Percentiles rank a stretch among this genome's conserved stretches.
phyloP scores from a whole-genome alignment of 2,329 filamentous ascomycete genomes.

The Penicillium sp. region DNA sequence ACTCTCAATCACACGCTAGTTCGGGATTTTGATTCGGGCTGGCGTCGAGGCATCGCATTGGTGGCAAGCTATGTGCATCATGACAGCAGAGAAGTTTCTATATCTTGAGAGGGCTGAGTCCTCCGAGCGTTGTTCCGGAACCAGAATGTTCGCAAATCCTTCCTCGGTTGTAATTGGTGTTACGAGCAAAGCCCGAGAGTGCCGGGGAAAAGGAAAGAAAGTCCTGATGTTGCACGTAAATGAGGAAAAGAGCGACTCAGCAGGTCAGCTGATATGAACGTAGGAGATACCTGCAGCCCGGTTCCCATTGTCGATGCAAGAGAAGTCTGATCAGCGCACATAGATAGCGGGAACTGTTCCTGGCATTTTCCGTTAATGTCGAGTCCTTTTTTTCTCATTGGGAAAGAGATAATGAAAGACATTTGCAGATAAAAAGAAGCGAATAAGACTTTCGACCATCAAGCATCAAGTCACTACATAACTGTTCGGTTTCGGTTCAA shows the following conservation, averaged over 20 bases:
- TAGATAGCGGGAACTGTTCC: not conserved
- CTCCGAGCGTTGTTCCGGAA: conserved; percentile 3
- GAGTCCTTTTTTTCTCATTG: not conserved
- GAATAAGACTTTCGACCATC: not conserved
- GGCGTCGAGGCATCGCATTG: conserved; percentile 15
- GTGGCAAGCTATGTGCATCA: conserved; percentile 10
- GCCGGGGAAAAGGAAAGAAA: not conserved
- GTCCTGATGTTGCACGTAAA: not conserved
- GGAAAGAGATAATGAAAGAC: not conserved
- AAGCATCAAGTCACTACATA: not conserved
- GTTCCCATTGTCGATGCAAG: conserved; percentile 14
- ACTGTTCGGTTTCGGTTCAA: not conserved
- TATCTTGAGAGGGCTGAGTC: conserved; percentile 12
- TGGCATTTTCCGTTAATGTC: not conserved
- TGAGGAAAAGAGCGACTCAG: not conserved
- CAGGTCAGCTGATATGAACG: conserved; percentile 23
- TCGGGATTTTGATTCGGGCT: conserved; percentile 21
- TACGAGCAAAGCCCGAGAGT: conserved; percentile 3
- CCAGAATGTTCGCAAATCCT: not conserved
- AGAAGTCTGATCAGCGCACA: not conserved
- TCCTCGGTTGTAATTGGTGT: conserved; percentile 7
- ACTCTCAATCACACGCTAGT: conserved; percentile 30
- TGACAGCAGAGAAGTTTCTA: conserved; percentile 6
- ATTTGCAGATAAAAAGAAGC: not conserved
- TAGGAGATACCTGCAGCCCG: conserved; percentile 17